phyloP scores from a whole-genome alignment of 768 basidiomycete species.

The Crucibulum laeve region DNA sequence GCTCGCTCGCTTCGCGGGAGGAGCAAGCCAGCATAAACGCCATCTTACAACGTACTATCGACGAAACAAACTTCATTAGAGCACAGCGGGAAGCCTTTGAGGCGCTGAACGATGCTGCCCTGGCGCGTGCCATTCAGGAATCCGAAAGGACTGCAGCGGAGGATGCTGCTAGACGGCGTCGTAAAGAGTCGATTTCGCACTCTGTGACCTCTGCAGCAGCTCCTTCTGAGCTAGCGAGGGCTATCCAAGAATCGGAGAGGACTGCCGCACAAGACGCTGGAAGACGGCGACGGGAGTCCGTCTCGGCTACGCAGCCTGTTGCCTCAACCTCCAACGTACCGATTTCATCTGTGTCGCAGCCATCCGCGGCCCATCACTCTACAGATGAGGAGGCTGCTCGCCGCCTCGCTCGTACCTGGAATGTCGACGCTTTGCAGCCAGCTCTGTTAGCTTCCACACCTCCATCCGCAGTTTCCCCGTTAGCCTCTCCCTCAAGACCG shows the following conservation, averaged over 20 bases:
- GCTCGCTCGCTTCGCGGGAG: slow-evolving; percentile 12
- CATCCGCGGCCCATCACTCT: neutral
- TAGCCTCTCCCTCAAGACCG: slow-evolving; percentile 3
- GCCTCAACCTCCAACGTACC: slow-evolving; percentile 3
- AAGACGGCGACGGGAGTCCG: neutral
- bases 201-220: neutral
- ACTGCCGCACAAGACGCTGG: neutral
- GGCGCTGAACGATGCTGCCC: slow-evolving; percentile 18
- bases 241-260: neutral
- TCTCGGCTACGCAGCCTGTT: slow-evolving; percentile 1
- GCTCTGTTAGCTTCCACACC: slow-evolving; percentile 11
- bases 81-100: slow-evolving; percentile 24
- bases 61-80: slow-evolving; percentile 21
- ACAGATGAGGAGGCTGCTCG: slow-evolving; percentile 11
- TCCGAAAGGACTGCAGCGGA: slow-evolving; percentile 20
- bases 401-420: slow-evolving; percentile 13
- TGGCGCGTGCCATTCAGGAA: slow-evolving; percentile 20
- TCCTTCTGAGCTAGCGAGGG: slow-evolving; percentile 3
- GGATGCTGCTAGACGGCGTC: slow-evolving; percentile 14
- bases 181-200: too few species aligned
- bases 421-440: slow-evolving; percentile 14
- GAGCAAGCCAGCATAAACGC: slow-evolving; percentile 12
- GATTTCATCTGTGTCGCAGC: slow-evolving; percentile 5
- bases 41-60: slow-evolving; percentile 12
- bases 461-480: neutral